Base-by-base conservation (phyloP, 495 filamentous ascomycete genomes). In the Friedmanniomyces endolithicus region DNA sequence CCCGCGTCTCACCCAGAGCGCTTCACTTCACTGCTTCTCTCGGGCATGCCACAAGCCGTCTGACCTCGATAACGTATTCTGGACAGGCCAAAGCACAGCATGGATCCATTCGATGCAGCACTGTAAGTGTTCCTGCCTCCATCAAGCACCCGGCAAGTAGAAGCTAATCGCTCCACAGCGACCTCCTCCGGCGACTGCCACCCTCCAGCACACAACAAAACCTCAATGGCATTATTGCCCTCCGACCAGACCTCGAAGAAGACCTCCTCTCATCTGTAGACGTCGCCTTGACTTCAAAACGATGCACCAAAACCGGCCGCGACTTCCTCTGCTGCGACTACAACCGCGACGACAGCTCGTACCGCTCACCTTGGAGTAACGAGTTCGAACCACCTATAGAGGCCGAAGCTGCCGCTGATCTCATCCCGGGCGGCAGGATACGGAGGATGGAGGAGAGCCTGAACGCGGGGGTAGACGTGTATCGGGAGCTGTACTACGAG, bases 291-390 rank as follows among this genome's bases (percentile, higher is more conserved):
- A 82, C 87, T 48, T 77, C 92, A 45, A 82, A 83, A 55, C 85
- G 85, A 57, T 97, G 92, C 75, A 75, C 77, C 52, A 86, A 89
- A 70, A 87, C 86, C 52, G 88, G 86, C 58, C 85, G 90, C 51
- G 92, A 97, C 73, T 99, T 95, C 73, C 81, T 99, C 39, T 86
- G 95, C 58, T 99, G 92, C 75, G 92, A 99, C 77, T 99, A 97
- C 76, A 99, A 99, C 77, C 88, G 92, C 50, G 92, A 99, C 71
- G 94, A 94, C 50, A 92, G 96, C 70, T 89, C 84, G 72, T 94
- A 94, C 76, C 85, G 92, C 31, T 92, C 86, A 58, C 92, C 92
- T 31, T 99, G 92, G 92, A 90, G 84, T 74, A 96, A 96, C 70
- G 87, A 96, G 70, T 99, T 97, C 67, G 88, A 96, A 64, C 92